These are phyloP conservation scores for Parathielavia appendiculata DNA, from an alignment of 495 filamentous ascomycete genomes.

Conservation along the genomic window DNA sequence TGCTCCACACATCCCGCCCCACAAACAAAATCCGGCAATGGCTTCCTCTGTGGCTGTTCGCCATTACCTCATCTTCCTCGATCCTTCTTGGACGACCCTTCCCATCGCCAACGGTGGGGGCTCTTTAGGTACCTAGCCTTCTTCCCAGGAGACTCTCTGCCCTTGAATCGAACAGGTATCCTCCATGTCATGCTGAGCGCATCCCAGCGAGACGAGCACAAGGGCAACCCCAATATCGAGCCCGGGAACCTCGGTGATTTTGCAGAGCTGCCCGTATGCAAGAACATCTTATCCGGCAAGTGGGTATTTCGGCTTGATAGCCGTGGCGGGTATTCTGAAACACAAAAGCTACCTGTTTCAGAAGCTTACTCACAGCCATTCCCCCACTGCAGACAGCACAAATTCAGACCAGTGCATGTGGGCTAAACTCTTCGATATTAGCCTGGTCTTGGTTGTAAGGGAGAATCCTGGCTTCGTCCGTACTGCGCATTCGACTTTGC, in stretches of 20 bases:
- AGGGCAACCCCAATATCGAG: background rate
- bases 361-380: slow-evolving; percentile 1
- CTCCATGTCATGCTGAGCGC: too few relatives aligned
- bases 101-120: background rate
- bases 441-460: background rate
- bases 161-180: too few relatives aligned
- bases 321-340: slow-evolving; percentile 20
- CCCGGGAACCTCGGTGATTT: background rate
- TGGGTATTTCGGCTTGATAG: slow-evolving; percentile 9
- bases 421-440: background rate
- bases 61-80: background rate
- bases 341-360: slow-evolving; percentile 18
- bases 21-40: background rate
- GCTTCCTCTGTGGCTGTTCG: background rate
- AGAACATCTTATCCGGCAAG: slow-evolving; percentile 8
- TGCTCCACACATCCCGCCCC: slow-evolving; percentile 5
- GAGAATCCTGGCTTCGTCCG: background rate
- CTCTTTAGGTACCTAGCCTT: background rate
- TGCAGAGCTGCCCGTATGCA: background rate
- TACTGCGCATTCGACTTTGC: slow-evolving; percentile 3
- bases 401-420: background rate
- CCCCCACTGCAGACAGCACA: slow-evolving; percentile 1
- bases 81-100: background rate
- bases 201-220: too few relatives aligned
- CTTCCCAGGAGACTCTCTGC: too few relatives aligned